phyloP scores from a whole-genome alignment of 23 red algal species.

The Porphyridium purpureum region DNA sequence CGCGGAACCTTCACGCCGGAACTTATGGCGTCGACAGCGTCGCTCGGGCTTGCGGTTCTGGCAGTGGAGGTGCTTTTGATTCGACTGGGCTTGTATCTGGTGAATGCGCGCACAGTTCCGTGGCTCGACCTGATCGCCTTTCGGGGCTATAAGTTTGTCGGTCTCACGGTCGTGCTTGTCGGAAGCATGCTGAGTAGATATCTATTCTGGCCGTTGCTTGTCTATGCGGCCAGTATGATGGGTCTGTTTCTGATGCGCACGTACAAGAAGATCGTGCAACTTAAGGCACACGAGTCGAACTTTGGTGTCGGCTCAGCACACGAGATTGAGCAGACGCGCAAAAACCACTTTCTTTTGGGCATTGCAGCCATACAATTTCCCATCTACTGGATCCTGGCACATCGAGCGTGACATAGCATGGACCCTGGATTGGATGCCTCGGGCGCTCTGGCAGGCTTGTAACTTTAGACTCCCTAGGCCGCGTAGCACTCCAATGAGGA shows the following conservation, averaged over 20 bases:
- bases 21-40: slow-evolving; percentile 47
- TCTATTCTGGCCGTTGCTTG: slow-evolving; percentile 40
- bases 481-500: too few species aligned
- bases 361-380: slow-evolving; percentile 69
- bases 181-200: slow-evolving; percentile 12
- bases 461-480: too few species aligned
- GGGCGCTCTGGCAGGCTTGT: too few species aligned
- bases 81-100: slow-evolving; percentile 62
- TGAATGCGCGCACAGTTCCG: slow-evolving; percentile 37
- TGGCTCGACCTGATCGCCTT: slow-evolving; percentile 87
- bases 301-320: not conserved
- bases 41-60: slow-evolving; percentile 49
- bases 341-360: slow-evolving; percentile 70
- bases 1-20: slow-evolving; percentile 67
- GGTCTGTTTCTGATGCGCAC: slow-evolving; percentile 89
- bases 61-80: slow-evolving; percentile 72
- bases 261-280: slow-evolving; percentile 48
- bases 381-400: slow-evolving; percentile 76
- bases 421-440: too few species aligned
- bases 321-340: slow-evolving; percentile 23
- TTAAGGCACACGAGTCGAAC: slow-evolving; percentile 11
- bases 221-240: slow-evolving; percentile 78
- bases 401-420: too few species aligned
- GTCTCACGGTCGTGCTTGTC: slow-evolving; percentile 43
- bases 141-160: slow-evolving; percentile 94